Evolutionary conservation across 345 rosid genomes (phyloP), one percentile per base, ranked within the genome.

Genomic region (Bruguiera sexangula): DNA sequence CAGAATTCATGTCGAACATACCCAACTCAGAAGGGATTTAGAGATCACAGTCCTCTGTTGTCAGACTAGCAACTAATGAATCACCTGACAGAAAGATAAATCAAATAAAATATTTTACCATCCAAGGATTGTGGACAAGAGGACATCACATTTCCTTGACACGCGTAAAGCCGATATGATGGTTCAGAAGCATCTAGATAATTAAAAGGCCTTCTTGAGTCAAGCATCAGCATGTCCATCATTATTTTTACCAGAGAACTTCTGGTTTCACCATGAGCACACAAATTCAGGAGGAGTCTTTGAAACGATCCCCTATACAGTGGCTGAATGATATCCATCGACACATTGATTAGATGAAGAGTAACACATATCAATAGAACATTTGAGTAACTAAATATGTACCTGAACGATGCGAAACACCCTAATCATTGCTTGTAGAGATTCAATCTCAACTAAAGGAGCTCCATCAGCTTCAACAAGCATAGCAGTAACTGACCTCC

Each of bases 371-470:
- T 31, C 30, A 54, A 19, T n/a, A 31, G 36, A 26, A 67, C 21
- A 10, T 20, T 21, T 60, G 76, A 62, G 55, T 51, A 56, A 73
- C 66, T 19, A 71, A 57, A 27, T 65, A 34, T 46, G 26, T 83
- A 94, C 98, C 97, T 91, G 98, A 76, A 94, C 98, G 48, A 94
- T 72, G 46, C 93, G 95, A 72, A 94, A 92, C 76, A 94, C 78
- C 53, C 97, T 88, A 69, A 94, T 87, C 91, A 94, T 84, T 68
- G 95, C 92, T 71, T 82, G 92, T 37, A 94, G 86, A 61, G 96
- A 86, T 82, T 91, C 93, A 52, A 78, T 80, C 68, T 81, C 89
- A 72, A 94, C 93, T 71, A 94, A 78, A 76, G 98, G 98, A 76
- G 89, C 78, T 66, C 96, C 98, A 77, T 87, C 97, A 39, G 95